Conservation (phyloP, 768 basidiomycete genomes). For the Rhizopogon roseolus region DNA sequence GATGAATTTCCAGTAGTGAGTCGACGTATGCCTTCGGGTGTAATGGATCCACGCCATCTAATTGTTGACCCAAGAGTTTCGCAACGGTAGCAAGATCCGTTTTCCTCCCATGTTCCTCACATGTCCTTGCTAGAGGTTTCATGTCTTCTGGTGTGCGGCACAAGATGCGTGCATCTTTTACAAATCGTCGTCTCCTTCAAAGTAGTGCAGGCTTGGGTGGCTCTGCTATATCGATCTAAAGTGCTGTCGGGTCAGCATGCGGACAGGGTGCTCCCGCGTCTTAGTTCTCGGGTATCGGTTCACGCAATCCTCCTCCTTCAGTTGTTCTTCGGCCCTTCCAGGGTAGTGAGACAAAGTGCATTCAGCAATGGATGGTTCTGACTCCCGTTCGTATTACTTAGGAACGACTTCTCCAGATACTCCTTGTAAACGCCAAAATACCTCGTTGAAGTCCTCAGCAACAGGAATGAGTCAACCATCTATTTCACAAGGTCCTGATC, state of each 20-base stretch:
- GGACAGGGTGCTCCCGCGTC: slow-evolving; percentile 77
- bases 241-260: slow-evolving; percentile 86
- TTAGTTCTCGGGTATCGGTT: slow-evolving; percentile 89
- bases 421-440: slow-evolving; percentile 92
- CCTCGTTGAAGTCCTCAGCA: slow-evolving; percentile 87
- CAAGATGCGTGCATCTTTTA: slow-evolving; percentile 88
- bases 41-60: slow-evolving; percentile 51
- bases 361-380: slow-evolving; percentile 81
- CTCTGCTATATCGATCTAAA: slow-evolving; percentile 84
- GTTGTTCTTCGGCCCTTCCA: slow-evolving; percentile 87
- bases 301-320: slow-evolving; percentile 92
- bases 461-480: slow-evolving; percentile 92
- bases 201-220: slow-evolving; percentile 86
- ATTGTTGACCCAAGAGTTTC: slow-evolving; percentile 54
- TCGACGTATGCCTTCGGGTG: slow-evolving; percentile 95
- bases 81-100: slow-evolving; percentile 80
- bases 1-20: slow-evolving; percentile 83
- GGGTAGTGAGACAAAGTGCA: slow-evolving; percentile 92
- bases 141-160: slow-evolving; percentile 87
- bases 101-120: slow-evolving; percentile 93
- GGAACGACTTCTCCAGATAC: slow-evolving; percentile 86
- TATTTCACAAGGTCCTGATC: slow-evolving; percentile 92
- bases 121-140: slow-evolving; percentile 85
- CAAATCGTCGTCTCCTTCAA: slow-evolving; percentile 91
- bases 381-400: slow-evolving; percentile 92